These are phyloP conservation scores for Alternaria tenuissima DNA, from an alignment of 2,329 filamentous ascomycete genomes.

Conservation along the genomic window DNA sequence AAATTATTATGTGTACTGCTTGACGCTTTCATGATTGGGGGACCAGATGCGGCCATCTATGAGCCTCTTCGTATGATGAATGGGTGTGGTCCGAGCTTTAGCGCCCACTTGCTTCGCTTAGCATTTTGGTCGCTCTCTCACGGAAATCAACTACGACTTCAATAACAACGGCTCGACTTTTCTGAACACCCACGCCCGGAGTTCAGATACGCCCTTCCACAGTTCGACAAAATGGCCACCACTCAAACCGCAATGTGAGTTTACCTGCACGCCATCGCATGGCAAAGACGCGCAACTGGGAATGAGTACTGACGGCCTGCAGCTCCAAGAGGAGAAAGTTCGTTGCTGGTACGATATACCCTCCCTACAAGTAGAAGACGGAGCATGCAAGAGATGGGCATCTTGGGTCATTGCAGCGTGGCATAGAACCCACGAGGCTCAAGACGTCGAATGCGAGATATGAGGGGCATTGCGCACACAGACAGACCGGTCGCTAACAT, in stretches of 20 bases:
- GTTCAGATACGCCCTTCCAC: slow-evolving; percentile 47
- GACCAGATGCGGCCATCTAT: slow-evolving; percentile 6
- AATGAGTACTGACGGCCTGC: slow-evolving; percentile 41
- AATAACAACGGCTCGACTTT: slow-evolving; percentile 41
- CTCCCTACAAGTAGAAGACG: slow-evolving; percentile 20
- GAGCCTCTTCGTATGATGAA: background rate
- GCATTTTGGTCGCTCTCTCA: background rate
- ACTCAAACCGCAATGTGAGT: slow-evolving; percentile 54
- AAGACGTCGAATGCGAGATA: slow-evolving; percentile 5
- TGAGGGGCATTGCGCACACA: slow-evolving; percentile 25
- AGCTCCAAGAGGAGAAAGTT: slow-evolving; percentile 88
- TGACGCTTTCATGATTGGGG: background rate
- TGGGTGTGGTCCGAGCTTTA: slow-evolving; percentile 15
- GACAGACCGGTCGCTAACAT: slow-evolving; percentile 35
- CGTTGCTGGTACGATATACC: slow-evolving; percentile 57
- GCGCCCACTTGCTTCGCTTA: slow-evolving; percentile 18
- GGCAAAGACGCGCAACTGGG: slow-evolving; percentile 7
- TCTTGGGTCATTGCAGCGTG: background rate
- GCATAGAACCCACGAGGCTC: background rate
- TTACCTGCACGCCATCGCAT: slow-evolving; percentile 5
- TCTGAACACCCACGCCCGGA: slow-evolving; percentile 45
- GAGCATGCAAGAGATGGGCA: slow-evolving; percentile 6
- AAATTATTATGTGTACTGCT: background rate
- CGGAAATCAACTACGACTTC: slow-evolving; percentile 32
- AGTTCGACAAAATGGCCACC: slow-evolving; percentile 52